phyloP scores from a whole-genome alignment of 176 grass and related monocot genomes.

The Areca catechu region DNA sequence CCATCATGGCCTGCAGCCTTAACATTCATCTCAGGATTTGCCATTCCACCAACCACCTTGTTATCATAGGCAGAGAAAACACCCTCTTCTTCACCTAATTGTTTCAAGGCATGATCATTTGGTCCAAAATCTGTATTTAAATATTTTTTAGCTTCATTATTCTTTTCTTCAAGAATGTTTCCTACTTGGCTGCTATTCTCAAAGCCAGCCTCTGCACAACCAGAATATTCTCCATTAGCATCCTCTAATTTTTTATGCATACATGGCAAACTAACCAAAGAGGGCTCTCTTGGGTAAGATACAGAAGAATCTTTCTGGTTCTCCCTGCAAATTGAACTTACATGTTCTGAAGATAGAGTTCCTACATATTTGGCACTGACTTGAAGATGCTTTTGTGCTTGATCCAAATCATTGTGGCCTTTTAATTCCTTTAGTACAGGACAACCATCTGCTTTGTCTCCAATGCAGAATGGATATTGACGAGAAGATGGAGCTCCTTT shows the following conservation, averaged over 20 bases:
- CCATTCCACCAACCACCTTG: not conserved
- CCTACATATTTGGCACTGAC: not conserved
- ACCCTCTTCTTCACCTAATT: not conserved
- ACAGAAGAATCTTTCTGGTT: conserved; percentile 4
- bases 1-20: conserved; percentile 17
- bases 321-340: conserved; percentile 4
- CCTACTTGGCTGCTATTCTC: conserved; percentile 3
- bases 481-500: conserved; percentile 38
- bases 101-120: conserved; percentile 14
- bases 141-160: not conserved
- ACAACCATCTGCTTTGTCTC: conserved; percentile 20
- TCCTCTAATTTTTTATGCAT: conserved; percentile 11
- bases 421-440: not conserved
- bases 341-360: not conserved
- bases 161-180: conserved; percentile 13
- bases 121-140: conserved; percentile 7
- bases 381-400: conserved; percentile 18
- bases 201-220: not conserved
- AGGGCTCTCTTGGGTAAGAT: conserved; percentile 1
- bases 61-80: conserved; percentile 14
- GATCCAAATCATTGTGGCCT: conserved; percentile 15
- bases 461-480: conserved; percentile 28
- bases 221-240: not conserved
- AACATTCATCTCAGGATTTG: too few species aligned
- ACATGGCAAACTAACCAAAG: conserved; percentile 11